Evolutionary conservation across 768 basidiomycete species (phyloP), one percentile per base, ranked within the genome.

Genomic region (Russula dissimulans): DNA sequence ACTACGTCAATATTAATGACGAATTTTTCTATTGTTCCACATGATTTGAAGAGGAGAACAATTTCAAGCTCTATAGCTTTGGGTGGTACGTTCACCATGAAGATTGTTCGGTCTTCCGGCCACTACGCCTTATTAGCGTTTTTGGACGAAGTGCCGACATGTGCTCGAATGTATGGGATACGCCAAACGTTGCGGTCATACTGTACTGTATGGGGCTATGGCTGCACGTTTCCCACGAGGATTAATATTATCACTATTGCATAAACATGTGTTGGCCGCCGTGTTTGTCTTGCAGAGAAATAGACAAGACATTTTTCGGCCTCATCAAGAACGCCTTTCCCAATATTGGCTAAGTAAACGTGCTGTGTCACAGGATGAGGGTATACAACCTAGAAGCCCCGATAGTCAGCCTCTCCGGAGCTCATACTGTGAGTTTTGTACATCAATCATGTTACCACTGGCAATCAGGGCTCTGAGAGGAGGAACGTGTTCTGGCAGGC

Each of bases 61-160:
- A 97, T 72, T 67, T 93, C 91, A 39, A 89, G 78, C 66, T 90
- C 88, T 1, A 90, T 89, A 3, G 90, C 82, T 69, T 95, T 92
- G 57, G 91, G 86, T 1, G 95, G 92, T 5, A 95, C 74, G 67
- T 97, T 97, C 56, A 89, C 89, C 3, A 95, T 74, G 68, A 97
- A 97, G 9, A 95, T 76, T 0, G 92, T 95, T 46, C 92, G 80
- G 15, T 80, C 83, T 36, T 81, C 70, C 64, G 80, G 75, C 54
- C 74, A 77, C 43, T 65, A 60, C 38, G 32, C 65, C 57, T 54
- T 59, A 44, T 66, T 61, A 60, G 75, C 77, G 67, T 81, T 57
- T 45, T 29, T 53, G 22, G 61, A 61, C 15, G 82, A 76, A 1
- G 56, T 11, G 4, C 77, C 74, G 29, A 73, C 68, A 68, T 94